These are phyloP conservation scores for Nevesoporus exiguus DNA, from an alignment of 768 basidiomycete genomes.

Conservation along the genomic window DNA sequence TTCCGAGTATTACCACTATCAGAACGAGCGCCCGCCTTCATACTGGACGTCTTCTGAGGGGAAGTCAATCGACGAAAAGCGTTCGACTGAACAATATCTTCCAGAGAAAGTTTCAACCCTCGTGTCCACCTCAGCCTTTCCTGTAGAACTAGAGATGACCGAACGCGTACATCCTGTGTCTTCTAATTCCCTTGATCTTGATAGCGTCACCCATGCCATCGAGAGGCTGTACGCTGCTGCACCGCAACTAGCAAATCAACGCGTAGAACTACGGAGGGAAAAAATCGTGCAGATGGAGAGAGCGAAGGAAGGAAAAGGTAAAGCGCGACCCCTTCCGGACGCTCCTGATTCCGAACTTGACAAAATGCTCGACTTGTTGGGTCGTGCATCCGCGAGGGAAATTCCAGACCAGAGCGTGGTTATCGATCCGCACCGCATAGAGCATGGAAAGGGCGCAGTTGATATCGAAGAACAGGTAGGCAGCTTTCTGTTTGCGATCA, in stretches of 20 bases:
- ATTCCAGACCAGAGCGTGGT: slow-evolving; percentile 68
- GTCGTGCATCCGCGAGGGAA: slow-evolving; percentile 65
- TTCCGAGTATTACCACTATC: slow-evolving; percentile 11
- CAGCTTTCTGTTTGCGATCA: not conserved
- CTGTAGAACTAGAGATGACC: not conserved
- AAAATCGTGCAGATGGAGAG: slow-evolving; percentile 73
- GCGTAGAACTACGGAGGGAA: slow-evolving; percentile 79
- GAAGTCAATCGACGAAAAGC: slow-evolving; percentile 9
- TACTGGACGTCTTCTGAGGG: slow-evolving; percentile 15
- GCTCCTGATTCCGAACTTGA: slow-evolving; percentile 51
- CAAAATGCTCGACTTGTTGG: slow-evolving; percentile 65
- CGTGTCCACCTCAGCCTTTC: not conserved
- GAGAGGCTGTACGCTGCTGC: slow-evolving; percentile 82
- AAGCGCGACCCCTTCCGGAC: slow-evolving; percentile 40
- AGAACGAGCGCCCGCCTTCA: slow-evolving; percentile 26
- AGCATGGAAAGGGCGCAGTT: slow-evolving; percentile 50
- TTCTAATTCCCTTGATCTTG: slow-evolving; percentile 69
- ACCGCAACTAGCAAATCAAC: slow-evolving; percentile 88
- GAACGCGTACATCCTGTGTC: not conserved
- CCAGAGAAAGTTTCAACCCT: slow-evolving; percentile 18
- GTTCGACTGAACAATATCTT: slow-evolving; percentile 12
- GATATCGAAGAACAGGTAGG: slow-evolving; percentile 63
- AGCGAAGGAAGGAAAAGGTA: slow-evolving; percentile 53
- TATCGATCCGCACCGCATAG: slow-evolving; percentile 57
- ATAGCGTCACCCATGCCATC: slow-evolving; percentile 82